Evolutionary conservation across 495 filamentous ascomycete species (phyloP).

Genomic region (Penicillium paradoxum): DNA sequence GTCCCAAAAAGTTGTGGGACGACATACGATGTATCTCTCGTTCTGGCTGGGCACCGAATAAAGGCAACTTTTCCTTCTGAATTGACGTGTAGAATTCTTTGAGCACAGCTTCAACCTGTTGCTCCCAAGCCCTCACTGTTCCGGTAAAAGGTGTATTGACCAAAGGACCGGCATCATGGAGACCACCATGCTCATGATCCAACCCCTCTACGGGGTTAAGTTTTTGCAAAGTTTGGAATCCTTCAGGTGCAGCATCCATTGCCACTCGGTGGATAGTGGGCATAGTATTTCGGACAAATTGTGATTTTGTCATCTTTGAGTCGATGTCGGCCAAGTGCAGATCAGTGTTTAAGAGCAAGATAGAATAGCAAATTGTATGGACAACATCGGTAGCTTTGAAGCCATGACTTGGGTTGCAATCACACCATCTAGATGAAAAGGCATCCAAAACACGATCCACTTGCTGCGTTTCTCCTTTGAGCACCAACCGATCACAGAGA

Average conservation of each 20-base stretch:
- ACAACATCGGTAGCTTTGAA: slow-evolving; percentile 92
- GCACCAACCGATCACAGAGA: slow-evolving; percentile 74
- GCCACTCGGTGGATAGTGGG: slow-evolving; percentile 77
- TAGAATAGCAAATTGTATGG: slow-evolving; percentile 93
- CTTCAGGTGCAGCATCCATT: slow-evolving; percentile 62
- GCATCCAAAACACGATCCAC: slow-evolving; percentile 89
- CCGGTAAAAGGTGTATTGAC: slow-evolving; percentile 78
- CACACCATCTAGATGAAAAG: slow-evolving; percentile 85
- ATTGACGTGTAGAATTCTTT: slow-evolving; percentile 92
- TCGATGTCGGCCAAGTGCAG: slow-evolving; percentile 92
- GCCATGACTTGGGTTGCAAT: slow-evolving; percentile 89
- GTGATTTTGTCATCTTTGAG: slow-evolving; percentile 87
- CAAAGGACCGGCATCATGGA: slow-evolving; percentile 51
- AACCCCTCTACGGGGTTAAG: too few species aligned
- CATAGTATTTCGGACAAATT: slow-evolving; percentile 96
- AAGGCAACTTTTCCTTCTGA: slow-evolving; percentile 74
- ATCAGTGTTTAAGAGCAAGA: slow-evolving; percentile 94
- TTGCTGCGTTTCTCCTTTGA: slow-evolving; percentile 94
- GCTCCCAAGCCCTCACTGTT: slow-evolving; percentile 75
- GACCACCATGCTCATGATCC: too few species aligned
- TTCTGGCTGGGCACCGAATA: slow-evolving; percentile 60
- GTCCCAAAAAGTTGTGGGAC: slow-evolving; percentile 45
- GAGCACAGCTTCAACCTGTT: slow-evolving; percentile 80
- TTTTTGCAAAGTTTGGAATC: slow-evolving; percentile 55
- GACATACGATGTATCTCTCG: slow-evolving; percentile 37